A percentile compares a stretch with the other conserved stretches of the same genome.
Evolutionary conservation across 83 land plant genomes (phyloP).

Genomic region (Picea abies): DNA sequence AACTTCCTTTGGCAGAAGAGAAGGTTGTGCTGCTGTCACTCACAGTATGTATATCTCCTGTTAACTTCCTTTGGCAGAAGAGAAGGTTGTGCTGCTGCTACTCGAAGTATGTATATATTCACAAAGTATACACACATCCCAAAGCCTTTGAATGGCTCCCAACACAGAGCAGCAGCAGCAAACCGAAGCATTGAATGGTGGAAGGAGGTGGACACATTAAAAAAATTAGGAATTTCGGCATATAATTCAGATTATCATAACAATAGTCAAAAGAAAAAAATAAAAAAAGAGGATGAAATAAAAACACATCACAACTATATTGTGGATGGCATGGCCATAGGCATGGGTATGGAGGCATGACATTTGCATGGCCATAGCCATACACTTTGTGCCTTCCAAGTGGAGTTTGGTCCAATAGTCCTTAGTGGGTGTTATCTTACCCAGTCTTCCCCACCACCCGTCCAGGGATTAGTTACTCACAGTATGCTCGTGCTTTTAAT

Average conservation of each 20-base stretch:
- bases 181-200: background rate
- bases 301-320: background rate
- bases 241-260: background rate
- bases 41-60: background rate
- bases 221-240: too few species aligned
- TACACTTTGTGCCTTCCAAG: constrained; percentile 7
- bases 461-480: too few species aligned
- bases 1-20: background rate
- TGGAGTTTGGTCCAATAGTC: too few species aligned
- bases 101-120: background rate
- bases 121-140: background rate
- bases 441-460: too few species aligned
- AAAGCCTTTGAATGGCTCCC: background rate
- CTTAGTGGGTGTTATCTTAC: too few species aligned
- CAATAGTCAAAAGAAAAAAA: too few species aligned
- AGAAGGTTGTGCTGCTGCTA: background rate
- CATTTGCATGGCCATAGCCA: constrained; percentile 9
- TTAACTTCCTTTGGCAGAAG: background rate
- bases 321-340: background rate
- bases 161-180: background rate
- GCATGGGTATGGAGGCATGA: constrained; percentile 9
- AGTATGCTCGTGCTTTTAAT: too few species aligned
- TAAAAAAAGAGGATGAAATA: background rate
- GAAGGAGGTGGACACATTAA: background rate
- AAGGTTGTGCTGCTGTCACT: background rate